Evolutionary conservation across 352 stramenopile species (phyloP).

Genomic region (Globisporangium ultimum): DNA sequence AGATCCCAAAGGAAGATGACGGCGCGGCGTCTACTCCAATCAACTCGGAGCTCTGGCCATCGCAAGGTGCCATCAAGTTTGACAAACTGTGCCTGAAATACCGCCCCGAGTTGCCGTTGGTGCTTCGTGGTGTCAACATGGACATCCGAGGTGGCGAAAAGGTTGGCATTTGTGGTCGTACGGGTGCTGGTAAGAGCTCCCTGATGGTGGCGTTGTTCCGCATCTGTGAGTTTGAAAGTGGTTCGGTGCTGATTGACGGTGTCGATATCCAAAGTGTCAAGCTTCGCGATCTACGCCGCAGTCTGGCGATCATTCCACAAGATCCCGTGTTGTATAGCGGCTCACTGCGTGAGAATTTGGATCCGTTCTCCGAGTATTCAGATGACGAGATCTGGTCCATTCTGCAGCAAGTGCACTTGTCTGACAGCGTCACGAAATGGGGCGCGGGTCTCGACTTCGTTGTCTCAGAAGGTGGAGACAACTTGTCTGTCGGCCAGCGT

Average conservation of each 20-base stretch:
- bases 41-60: slow-evolving; percentile 5
- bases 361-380: slow-evolving; percentile 23
- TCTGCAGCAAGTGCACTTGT: slow-evolving; percentile 72
- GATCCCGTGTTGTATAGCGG: slow-evolving; percentile 25
- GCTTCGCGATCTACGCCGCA: slow-evolving; percentile 21
- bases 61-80: slow-evolving; percentile 25
- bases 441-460: slow-evolving; percentile 15
- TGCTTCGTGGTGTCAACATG: slow-evolving; percentile 21
- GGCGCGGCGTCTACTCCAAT: not conserved
- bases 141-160: slow-evolving; percentile 20
- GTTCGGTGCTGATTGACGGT: slow-evolving; percentile 80
- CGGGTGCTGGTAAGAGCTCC: slow-evolving; percentile 24
- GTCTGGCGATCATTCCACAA: slow-evolving; percentile 35
- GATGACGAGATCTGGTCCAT: slow-evolving; percentile 78
- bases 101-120: slow-evolving; percentile 24
- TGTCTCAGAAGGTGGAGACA: slow-evolving; percentile 36
- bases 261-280: slow-evolving; percentile 43
- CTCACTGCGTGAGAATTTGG: slow-evolving; percentile 24
- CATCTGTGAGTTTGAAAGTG: slow-evolving; percentile 34
- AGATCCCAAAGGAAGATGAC: slow-evolving; percentile 2
- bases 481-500: slow-evolving; percentile 49
- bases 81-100: slow-evolving; percentile 31
- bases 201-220: slow-evolving; percentile 25
- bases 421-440: slow-evolving; percentile 18
- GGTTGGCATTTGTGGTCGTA: slow-evolving; percentile 38